A percentile compares a stretch with the other conserved stretches of the same genome.
Evolutionary conservation across 345 rosid species (phyloP).

Genomic region (Melaleuca alternifolia): DNA sequence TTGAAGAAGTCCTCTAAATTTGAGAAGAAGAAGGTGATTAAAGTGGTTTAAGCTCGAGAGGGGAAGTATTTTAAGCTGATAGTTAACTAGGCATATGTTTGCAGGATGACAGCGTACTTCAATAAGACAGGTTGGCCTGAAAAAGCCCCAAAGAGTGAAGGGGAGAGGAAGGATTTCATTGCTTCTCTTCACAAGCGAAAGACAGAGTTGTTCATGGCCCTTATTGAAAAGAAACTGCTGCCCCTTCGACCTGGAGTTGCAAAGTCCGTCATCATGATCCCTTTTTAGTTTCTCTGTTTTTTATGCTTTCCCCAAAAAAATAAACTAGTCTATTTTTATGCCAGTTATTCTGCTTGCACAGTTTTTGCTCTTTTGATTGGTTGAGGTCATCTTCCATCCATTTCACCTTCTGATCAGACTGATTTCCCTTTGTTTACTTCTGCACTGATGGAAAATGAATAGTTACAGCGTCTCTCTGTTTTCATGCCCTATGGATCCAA

Average conservation of each 20-base stretch:
- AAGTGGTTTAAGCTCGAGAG: not conserved
- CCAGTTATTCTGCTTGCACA: not conserved
- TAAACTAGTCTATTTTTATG: not conserved
- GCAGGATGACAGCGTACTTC: slow-evolving; percentile 93
- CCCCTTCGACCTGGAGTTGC: slow-evolving; percentile 94
- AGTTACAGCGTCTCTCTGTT: not conserved
- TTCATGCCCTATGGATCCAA: not conserved
- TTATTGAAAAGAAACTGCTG: slow-evolving; percentile 71
- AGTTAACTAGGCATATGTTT: not conserved
- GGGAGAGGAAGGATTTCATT: slow-evolving; percentile 75
- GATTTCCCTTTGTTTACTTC: not conserved
- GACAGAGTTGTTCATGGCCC: slow-evolving; percentile 88
- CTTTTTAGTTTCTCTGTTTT: not conserved
- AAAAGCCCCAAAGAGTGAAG: slow-evolving; percentile 79
- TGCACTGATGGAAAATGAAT: not conserved
- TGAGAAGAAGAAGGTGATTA: not conserved
- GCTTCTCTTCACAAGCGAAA: slow-evolving; percentile 85
- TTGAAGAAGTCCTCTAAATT: not conserved
- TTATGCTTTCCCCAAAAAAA: not conserved
- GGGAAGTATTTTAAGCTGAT: not conserved
- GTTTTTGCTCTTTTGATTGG: not conserved
- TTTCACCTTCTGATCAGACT: not conserved
- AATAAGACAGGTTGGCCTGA: slow-evolving; percentile 89
- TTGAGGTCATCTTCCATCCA: not conserved
- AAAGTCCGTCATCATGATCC: slow-evolving; percentile 27